Conservation (phyloP, 306 rosid species). For the Trifolium pratense region DNA sequence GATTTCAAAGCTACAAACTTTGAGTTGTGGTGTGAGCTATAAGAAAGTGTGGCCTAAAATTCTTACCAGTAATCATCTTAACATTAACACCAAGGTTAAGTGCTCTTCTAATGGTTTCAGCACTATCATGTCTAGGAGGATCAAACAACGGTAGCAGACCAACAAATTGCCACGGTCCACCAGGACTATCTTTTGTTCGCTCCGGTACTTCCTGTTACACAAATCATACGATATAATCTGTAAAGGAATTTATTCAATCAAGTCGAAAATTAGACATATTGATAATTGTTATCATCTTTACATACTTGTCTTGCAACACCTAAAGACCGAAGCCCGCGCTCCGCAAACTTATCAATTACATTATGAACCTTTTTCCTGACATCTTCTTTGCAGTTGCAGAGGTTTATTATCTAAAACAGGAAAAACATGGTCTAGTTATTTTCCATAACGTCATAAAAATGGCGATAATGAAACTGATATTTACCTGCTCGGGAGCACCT, state of each 20-base stretch:
- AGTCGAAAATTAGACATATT: conserved; percentile 1
- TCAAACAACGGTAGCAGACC: conserved; percentile 90
- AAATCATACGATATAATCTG: conserved; percentile 34
- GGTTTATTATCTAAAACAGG: conserved; percentile 63
- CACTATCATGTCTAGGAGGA: conserved; percentile 98
- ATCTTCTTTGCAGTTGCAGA: conserved; percentile 87
- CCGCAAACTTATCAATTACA: conserved; percentile 87
- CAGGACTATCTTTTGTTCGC: conserved; percentile 75
- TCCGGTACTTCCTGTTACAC: conserved; percentile 74
- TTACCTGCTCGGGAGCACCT: conserved; percentile 99
- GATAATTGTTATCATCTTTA: conserved; percentile 15
- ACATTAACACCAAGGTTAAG: conserved; percentile 95
- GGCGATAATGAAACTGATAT: not conserved
- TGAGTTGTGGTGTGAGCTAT: conserved; percentile 7
- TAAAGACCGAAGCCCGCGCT: conserved; percentile 91
- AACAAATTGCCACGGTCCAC: conserved; percentile 89
- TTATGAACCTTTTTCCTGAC: conserved; percentile 70
- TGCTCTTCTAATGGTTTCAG: conserved; percentile 95
- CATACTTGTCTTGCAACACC: conserved; percentile 92
- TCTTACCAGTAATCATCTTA: conserved; percentile 93
- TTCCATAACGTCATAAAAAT: conserved; percentile 26
- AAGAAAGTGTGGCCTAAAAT: conserved; percentile 21
- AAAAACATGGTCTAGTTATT: conserved; percentile 7
- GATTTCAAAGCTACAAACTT: conserved; percentile 20
- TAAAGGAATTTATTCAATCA: conserved; percentile 33